A percentile compares a stretch with the other conserved stretches of the same genome.
These are phyloP conservation scores for Plasmopara muralis DNA, from an alignment of 352 stramenopile genomes.

Conservation along the genomic window DNA sequence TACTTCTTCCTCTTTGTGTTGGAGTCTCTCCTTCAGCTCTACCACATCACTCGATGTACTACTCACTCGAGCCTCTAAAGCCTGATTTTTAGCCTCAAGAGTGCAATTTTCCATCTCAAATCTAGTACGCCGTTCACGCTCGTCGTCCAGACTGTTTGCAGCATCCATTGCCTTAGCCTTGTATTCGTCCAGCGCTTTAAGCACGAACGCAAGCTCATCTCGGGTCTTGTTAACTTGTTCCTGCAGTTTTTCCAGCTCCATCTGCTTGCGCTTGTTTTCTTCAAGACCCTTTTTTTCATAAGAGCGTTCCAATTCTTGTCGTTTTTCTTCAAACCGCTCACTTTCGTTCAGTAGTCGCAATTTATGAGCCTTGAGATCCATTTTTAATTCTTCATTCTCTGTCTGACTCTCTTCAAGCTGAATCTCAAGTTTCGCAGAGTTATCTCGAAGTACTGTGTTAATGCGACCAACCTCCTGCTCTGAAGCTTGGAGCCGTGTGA, in stretches of 20 bases:
- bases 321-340: slow-evolving; percentile 56
- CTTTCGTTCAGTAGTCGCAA: slow-evolving; percentile 38
- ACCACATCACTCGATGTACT: slow-evolving; percentile 27
- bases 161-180: slow-evolving; percentile 33
- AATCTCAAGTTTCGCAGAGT: slow-evolving; percentile 34
- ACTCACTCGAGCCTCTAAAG: slow-evolving; percentile 42
- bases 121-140: slow-evolving; percentile 44
- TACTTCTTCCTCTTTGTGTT: slow-evolving; percentile 62
- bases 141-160: slow-evolving; percentile 43
- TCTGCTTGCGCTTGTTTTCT: slow-evolving; percentile 47
- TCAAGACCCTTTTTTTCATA: slow-evolving; percentile 50
- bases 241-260: slow-evolving; percentile 50
- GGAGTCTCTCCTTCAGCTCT: slow-evolving; percentile 55
- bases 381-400: slow-evolving; percentile 45
- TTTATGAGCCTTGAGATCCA: slow-evolving; percentile 54
- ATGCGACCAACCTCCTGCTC: slow-evolving; percentile 31
- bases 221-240: slow-evolving; percentile 35
- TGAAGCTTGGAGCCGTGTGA: slow-evolving; percentile 26
- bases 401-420: slow-evolving; percentile 50
- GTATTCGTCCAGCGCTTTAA: slow-evolving; percentile 44
- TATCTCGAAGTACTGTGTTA: slow-evolving; percentile 31
- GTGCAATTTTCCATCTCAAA: slow-evolving; percentile 63
- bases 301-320: slow-evolving; percentile 56
- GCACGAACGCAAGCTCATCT: slow-evolving; percentile 42
- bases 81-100: slow-evolving; percentile 45